Percentiles rank a stretch among this genome's conserved stretches.
These are phyloP conservation scores for Ophiostoma sp. DNA, from an alignment of 2,329 filamentous ascomycete genomes.

Conservation along the genomic window DNA sequence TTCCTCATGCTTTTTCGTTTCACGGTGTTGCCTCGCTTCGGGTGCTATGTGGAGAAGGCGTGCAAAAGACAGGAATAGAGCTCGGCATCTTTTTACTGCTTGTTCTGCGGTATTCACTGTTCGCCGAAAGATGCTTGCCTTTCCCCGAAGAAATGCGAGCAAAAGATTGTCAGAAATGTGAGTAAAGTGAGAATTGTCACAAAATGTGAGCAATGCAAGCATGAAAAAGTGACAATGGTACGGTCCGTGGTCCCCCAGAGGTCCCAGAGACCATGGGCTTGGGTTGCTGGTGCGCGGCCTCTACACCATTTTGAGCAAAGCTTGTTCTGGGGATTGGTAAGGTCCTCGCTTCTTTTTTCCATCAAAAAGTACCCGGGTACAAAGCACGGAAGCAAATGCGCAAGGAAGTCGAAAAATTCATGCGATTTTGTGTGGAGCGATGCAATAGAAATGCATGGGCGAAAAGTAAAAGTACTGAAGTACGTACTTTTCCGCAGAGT, in stretches of 20 bases:
- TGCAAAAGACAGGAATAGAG: neutral
- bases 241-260: neutral
- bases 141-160: neutral
- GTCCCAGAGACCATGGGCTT: conserved; percentile 10
- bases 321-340: neutral
- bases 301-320: neutral
- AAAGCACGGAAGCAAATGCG: neutral
- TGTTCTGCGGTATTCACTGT: too few relatives aligned
- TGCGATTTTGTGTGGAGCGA: neutral
- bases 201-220: neutral
- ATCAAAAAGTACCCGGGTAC: neutral
- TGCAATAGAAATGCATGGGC: neutral
- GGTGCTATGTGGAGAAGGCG: neutral
- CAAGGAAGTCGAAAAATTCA: neutral
- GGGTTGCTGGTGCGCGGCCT: neutral
- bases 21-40: neutral
- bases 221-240: conserved; percentile 6
- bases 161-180: neutral
- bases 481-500: neutral
- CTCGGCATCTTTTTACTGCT: neutral
- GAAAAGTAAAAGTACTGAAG: neutral
- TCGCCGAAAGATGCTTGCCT: neutral
- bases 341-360: neutral
- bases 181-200: neutral
- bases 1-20: neutral